Conservation (phyloP, 495 filamentous ascomycete genomes). For the Neurospora tetrasperma region DNA sequence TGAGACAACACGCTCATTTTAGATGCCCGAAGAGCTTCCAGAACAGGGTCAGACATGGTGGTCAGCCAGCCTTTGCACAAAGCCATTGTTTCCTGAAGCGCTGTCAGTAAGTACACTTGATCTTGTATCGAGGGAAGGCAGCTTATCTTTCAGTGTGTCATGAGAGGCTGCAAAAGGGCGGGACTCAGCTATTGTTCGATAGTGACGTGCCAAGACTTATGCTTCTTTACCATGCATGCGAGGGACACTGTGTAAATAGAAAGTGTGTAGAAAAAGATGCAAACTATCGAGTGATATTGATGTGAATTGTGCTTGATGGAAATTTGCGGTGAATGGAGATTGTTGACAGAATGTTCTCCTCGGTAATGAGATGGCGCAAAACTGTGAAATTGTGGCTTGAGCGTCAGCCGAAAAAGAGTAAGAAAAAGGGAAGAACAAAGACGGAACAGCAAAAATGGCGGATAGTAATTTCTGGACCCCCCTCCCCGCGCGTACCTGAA, state of each 20-base stretch:
- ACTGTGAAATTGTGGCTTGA: background rate
- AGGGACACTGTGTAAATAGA: background rate
- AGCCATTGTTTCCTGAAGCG: background rate
- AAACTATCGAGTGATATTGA: background rate
- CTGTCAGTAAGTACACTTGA: background rate
- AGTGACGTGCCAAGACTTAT: background rate
- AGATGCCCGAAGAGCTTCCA: background rate
- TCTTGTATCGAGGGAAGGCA: background rate
- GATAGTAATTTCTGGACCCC: background rate
- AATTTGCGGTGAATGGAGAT: background rate
- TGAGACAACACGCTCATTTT: background rate
- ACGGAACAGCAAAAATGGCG: background rate
- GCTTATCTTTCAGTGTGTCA: background rate
- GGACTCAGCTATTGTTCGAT: background rate
- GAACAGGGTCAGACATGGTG: background rate
- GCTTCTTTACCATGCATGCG: background rate
- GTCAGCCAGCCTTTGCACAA: background rate
- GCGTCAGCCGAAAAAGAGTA: background rate
- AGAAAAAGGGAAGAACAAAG: background rate
- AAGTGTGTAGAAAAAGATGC: background rate
- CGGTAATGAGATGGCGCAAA: background rate
- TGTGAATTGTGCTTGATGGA: background rate
- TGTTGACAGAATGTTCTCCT: background rate
- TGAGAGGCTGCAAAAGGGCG: background rate
- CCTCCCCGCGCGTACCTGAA: background rate